phyloP scores from a whole-genome alignment of 108 stramenopile genomes.

The Phaeodactylum tricornutum region DNA sequence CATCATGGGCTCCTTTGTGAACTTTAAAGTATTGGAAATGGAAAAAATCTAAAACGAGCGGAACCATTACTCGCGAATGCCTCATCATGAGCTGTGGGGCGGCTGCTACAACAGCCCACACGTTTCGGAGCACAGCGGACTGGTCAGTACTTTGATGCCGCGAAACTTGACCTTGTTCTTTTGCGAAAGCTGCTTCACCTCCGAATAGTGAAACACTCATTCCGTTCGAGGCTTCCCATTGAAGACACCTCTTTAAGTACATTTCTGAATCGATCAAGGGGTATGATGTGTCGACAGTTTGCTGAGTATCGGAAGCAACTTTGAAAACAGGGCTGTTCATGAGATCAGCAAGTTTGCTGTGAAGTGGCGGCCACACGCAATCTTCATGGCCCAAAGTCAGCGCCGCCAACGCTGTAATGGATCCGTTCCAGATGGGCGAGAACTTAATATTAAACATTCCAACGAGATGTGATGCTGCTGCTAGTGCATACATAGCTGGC shows the following conservation, averaged over 20 bases:
- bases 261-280: too few relatives aligned
- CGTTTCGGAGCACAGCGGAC: constrained; percentile 34
- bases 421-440: constrained; percentile 62
- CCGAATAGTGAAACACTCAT: constrained; percentile 30
- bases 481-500: constrained; percentile 68
- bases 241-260: too few relatives aligned
- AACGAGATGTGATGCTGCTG: constrained; percentile 62
- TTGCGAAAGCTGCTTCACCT: constrained; percentile 2
- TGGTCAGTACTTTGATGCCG: constrained; percentile 40
- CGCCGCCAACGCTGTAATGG: constrained; percentile 37
- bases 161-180: constrained; percentile 34
- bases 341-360: constrained; percentile 24
- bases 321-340: constrained; percentile 18
- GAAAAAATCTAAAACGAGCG: constrained; percentile 67
- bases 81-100: constrained; percentile 43
- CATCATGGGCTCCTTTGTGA: too few relatives aligned
- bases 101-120: constrained; percentile 58
- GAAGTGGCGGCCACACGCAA: constrained; percentile 46
- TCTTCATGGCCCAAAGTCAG: constrained; percentile 37
- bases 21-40: constrained; percentile 59
- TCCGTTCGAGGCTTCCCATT: constrained; percentile 61
- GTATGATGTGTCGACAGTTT: background rate
- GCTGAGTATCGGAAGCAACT: background rate
- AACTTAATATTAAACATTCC: constrained; percentile 73
- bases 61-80: constrained; percentile 68